Conservation (phyloP, 1,139 yeast species). For the Yamadazyma friedrichii region DNA sequence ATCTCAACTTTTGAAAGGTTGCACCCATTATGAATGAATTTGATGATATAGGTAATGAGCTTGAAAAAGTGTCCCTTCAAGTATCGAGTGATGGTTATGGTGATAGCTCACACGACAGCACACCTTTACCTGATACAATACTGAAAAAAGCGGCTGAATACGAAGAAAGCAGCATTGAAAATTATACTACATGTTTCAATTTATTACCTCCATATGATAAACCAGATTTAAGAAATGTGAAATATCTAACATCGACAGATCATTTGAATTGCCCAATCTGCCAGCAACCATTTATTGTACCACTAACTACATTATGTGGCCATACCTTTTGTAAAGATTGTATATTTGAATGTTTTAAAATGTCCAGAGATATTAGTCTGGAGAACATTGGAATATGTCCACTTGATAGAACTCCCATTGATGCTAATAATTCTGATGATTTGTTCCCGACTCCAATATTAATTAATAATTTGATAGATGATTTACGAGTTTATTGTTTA, state of each 20-base stretch:
- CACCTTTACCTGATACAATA: no score
- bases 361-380: slow-evolving; percentile 20
- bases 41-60: not conserved
- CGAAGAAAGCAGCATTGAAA: not conserved
- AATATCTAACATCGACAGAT: slow-evolving; percentile 42
- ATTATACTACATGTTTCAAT: slow-evolving; percentile 2
- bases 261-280: slow-evolving; percentile 60
- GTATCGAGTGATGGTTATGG: not conserved
- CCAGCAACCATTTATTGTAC: slow-evolving; percentile 54
- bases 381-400: slow-evolving; percentile 50
- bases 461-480: slow-evolving; percentile 61
- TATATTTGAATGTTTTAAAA: slow-evolving; percentile 45
- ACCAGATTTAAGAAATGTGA: slow-evolving; percentile 36
- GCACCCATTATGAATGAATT: not conserved
- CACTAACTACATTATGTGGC: slow-evolving; percentile 58
- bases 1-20: no score
- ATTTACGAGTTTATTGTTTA: slow-evolving; percentile 56
- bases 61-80: not conserved
- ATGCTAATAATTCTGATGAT: slow-evolving; percentile 36
- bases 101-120: no score
- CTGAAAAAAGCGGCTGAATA: not conserved
- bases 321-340: slow-evolving; percentile 59
- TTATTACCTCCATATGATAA: slow-evolving; percentile 11
- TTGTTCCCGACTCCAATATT: slow-evolving; percentile 62
- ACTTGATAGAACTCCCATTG: slow-evolving; percentile 56